These are phyloP conservation scores for Aspergillus latus DNA, from an alignment of 2,329 filamentous ascomycete species.

Conservation along the genomic window DNA sequence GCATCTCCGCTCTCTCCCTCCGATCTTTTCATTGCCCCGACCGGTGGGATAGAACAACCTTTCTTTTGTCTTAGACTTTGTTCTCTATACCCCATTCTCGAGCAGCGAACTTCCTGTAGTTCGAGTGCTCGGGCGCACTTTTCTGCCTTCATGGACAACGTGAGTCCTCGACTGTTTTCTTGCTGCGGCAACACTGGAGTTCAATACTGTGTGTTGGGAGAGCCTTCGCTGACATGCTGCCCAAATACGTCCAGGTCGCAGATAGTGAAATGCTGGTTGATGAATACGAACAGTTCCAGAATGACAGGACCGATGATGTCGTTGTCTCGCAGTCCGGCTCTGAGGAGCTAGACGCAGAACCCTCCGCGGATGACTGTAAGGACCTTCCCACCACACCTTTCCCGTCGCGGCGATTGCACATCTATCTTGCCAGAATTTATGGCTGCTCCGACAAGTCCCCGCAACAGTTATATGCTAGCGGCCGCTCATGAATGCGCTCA, in stretches of 20 bases:
- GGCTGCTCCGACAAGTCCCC: conserved; percentile 9
- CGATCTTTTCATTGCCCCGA: background rate
- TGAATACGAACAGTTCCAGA: conserved; percentile 56
- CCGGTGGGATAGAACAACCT: conserved; percentile 4
- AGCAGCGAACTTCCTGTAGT: conserved; percentile 27
- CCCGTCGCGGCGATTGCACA: background rate
- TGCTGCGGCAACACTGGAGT: background rate
- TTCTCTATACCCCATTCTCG: conserved; percentile 13
- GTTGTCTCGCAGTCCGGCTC: conserved; percentile 62
- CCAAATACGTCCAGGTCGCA: conserved; percentile 46
- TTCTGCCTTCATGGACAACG: conserved; percentile 46
- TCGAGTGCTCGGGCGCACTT: conserved; percentile 36
- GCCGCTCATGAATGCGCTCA: background rate
- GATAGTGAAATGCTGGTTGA: conserved; percentile 65
- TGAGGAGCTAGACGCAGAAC: conserved; percentile 56
- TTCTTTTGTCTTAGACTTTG: conserved; percentile 8
- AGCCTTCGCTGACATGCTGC: conserved; percentile 15
- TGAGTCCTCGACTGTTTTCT: conserved; percentile 30
- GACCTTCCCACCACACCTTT: conserved; percentile 11
- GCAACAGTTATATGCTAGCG: conserved; percentile 11
- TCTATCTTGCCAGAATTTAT: background rate
- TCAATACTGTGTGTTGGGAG: background rate
- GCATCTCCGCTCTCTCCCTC: conserved; percentile 6
- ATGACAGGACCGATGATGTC: conserved; percentile 62
- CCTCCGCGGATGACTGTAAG: conserved; percentile 60